Base-by-base conservation (phyloP, 345 rosid genomes). In the Pseudoturritis turrita region DNA sequence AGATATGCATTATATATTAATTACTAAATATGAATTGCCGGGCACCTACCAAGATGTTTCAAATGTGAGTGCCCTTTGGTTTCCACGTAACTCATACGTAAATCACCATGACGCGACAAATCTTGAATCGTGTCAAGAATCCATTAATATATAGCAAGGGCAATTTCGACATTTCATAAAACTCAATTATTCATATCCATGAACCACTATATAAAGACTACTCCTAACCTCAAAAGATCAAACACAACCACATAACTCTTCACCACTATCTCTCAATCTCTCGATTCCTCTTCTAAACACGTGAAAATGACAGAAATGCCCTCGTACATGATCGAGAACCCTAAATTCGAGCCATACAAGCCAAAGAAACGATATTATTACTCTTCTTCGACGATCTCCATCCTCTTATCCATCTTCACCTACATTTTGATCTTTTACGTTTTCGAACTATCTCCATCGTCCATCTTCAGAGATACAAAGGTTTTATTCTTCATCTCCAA, bases 401-500 rank as follows among this genome's bases (percentile, higher is more conserved):
- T 86, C 18, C 45, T 82, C 85, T 65, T 75, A 11, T 62, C 70
- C n/a, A 68, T 75, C 53, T 23, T 75, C 17, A 36, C 22, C 2
- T 86, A 84, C 71, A 53, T 76, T 22, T 77, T 83, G 3, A 51
- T 84, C 62, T 85, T 85, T 78, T 73, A 85, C 57, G 40, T 81
- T 40, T 81, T 85, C 78, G 72, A 73, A 74, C 45, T 87, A 45
- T 89, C 94, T 57, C 88, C 86, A 25, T 80, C 85, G 0, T 46
- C 81, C 2, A 80, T 83, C n/a, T 47, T 89, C 22, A 71, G 55
- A 72, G 81, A 82, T 71, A 62, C 81, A 53, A 85, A 81, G 21
- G 79, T 89, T 53, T 86, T 84, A 88, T 88, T 86, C 68, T 78
- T 86, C 77, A 79, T 92, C 47, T 88, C 86, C 75, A 88, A 85